phyloP scores from a whole-genome alignment of 352 stramenopile species.

The Globisporangium barbulae region DNA sequence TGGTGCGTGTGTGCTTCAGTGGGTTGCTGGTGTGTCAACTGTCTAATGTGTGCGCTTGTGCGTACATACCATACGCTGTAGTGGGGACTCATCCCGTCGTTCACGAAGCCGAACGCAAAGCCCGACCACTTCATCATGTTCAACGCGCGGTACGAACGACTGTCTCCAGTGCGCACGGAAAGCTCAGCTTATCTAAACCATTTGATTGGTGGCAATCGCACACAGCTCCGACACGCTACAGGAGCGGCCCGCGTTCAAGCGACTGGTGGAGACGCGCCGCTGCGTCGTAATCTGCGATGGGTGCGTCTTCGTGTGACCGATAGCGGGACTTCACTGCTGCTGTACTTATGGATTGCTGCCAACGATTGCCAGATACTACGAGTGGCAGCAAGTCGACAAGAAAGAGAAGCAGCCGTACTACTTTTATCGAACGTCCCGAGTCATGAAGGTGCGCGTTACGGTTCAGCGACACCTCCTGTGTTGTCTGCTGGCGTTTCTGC shows the following conservation, averaged over 20 bases:
- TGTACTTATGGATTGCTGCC: neutral
- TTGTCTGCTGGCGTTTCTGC: neutral
- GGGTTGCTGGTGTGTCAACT: neutral
- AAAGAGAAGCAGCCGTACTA: constrained; percentile 91
- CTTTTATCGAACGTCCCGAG: constrained; percentile 43
- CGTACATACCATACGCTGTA: constrained; percentile 11
- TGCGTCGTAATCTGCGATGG: constrained; percentile 86
- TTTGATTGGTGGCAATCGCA: neutral
- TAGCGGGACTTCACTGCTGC: too few species aligned
- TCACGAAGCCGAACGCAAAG: constrained; percentile 70
- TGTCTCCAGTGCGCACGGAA: neutral
- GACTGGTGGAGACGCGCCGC: constrained; percentile 65
- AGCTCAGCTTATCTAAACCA: neutral
- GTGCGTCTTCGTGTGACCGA: constrained; percentile 14
- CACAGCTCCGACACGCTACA: constrained; percentile 63
- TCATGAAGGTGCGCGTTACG: constrained; percentile 43
- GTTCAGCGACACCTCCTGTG: too few species aligned
- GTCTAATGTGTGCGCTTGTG: neutral
- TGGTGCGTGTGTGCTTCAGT: constrained; percentile 25
- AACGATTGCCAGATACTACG: constrained; percentile 65
- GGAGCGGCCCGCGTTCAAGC: constrained; percentile 69
- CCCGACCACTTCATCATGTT: constrained; percentile 87
- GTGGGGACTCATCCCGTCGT: constrained; percentile 82
- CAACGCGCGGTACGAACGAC: constrained; percentile 60
- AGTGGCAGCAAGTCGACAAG: constrained; percentile 89